A percentile compares a stretch with the other conserved stretches of the same genome.
These are phyloP conservation scores for Fusarium musae DNA, from an alignment of 2,329 filamentous ascomycete species.

Conservation along the genomic window DNA sequence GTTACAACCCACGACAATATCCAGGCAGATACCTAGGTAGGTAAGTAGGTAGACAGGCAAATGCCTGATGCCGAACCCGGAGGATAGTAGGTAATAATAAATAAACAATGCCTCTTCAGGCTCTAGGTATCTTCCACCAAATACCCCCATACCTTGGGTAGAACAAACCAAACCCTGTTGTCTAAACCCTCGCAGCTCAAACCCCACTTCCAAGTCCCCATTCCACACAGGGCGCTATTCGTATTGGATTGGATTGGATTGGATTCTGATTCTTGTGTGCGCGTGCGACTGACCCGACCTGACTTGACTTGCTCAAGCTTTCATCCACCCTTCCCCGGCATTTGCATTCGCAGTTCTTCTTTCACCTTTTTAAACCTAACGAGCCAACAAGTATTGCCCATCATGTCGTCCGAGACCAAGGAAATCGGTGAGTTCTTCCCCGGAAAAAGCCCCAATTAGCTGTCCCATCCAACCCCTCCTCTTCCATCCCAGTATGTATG, in stretches of 20 bases:
- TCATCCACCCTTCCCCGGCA: constrained; percentile 36
- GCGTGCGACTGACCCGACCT: constrained; percentile 38
- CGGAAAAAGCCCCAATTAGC: constrained; percentile 1
- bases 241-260: constrained; percentile 5
- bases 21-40: background rate
- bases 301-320: constrained; percentile 39
- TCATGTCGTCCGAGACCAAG: constrained; percentile 60
- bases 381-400: constrained; percentile 46
- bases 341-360: constrained; percentile 37
- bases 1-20: background rate
- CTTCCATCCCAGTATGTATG: background rate
- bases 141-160: background rate
- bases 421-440: constrained; percentile 54
- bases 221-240: constrained; percentile 36
- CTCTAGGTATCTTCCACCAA: background rate
- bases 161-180: constrained; percentile 30
- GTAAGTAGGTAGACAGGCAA: background rate
- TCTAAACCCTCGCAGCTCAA: constrained; percentile 40
- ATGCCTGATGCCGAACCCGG: background rate
- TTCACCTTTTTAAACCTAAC: constrained; percentile 32
- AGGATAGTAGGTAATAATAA: background rate
- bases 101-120: background rate
- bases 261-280: constrained; percentile 23
- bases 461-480: background rate
- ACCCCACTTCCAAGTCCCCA: constrained; percentile 36